Evolutionary conservation across 2,329 filamentous ascomycete species (phyloP), one percentile per base, ranked within the genome.

Genomic region (Talaromyces sp.): DNA sequence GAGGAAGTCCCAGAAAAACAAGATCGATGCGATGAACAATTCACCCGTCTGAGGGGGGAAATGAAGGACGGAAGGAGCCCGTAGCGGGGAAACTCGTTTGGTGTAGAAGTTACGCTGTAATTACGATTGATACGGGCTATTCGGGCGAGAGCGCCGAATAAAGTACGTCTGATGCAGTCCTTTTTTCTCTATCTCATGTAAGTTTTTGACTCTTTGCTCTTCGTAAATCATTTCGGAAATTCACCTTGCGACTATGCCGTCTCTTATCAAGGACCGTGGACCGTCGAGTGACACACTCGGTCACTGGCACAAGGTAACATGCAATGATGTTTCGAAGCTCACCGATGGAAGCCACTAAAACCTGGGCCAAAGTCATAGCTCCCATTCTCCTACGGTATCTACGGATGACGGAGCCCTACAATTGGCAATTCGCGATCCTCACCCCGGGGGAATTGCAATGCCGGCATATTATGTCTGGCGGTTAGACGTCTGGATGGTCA

Each of bases 31-130:
- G 50, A 54, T 39, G 33, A 23, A 37, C 35, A 40, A 7, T 56
- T 57, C 37, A 42, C 42, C 31, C 37, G 14, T 57, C 31, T 37
- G 3, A 31, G 42, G 54, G 23, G 54, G 54, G 16, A 42, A 40
- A 18, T n/a, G 18, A 54, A 18, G 25, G 25, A 28, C 14, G 52
- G 33, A 40, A 56, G 35, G 52, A 56, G 31, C 18, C 31, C 3
- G 18, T 14, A 25, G 54, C 54, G 54, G 54, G 54, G 54, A 57
- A 37, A 57, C 54, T n/a, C 23, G 18, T 39, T 25, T 18, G 23
- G 31, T 21, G 31, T 21, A 55, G 14, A 4, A 14, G 54, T 57
- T 56, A 57, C 54, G 54, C 54, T n/a, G 54, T 42, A 57, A 57
- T 57, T 57, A 57, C 54, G 37, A 39, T 16, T 9, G 23, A 28